phyloP scores from a whole-genome alignment of 345 rosid species.

The Dimocarpus longan region DNA sequence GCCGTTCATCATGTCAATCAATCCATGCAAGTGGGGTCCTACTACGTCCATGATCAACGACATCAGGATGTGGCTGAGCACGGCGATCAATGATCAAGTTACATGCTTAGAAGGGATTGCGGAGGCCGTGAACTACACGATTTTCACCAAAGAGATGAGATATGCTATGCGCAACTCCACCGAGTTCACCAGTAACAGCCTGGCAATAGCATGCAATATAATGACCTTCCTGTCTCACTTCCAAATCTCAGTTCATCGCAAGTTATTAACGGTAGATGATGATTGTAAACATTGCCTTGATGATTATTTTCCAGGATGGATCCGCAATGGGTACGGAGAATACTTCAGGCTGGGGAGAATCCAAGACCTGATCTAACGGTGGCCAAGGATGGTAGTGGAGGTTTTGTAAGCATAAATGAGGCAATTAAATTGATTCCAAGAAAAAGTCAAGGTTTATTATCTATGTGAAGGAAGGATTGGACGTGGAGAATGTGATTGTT shows the following conservation, averaged over 20 bases:
- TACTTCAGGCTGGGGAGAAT: constrained; percentile 11
- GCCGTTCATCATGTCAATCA: constrained; percentile 27
- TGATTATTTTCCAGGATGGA: constrained; percentile 16
- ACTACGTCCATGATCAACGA: not conserved
- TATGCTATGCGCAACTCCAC: constrained; percentile 34
- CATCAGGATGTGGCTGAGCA: constrained; percentile 32
- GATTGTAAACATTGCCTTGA: not conserved
- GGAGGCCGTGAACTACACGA: constrained; percentile 18
- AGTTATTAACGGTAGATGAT: constrained; percentile 13
- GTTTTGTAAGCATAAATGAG: not conserved
- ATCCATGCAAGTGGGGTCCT: not conserved
- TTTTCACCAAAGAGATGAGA: constrained; percentile 9
- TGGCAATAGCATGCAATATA: constrained; percentile 30
- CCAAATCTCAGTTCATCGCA: constrained; percentile 12
- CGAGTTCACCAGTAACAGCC: constrained; percentile 32
- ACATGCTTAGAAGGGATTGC: constrained; percentile 29
- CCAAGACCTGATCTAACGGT: constrained; percentile 28
- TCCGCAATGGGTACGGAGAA: constrained; percentile 8
- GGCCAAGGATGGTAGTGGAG: constrained; percentile 39
- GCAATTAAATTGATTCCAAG: too few species aligned
- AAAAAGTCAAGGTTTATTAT: too few species aligned
- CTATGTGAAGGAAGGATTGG: too few species aligned
- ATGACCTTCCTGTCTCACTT: not conserved
- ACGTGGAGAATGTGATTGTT: too few species aligned
- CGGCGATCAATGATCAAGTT: constrained; percentile 26